Conservation (phyloP, 495 filamentous ascomycete species). For the Aspergillus incahuasiensis region DNA sequence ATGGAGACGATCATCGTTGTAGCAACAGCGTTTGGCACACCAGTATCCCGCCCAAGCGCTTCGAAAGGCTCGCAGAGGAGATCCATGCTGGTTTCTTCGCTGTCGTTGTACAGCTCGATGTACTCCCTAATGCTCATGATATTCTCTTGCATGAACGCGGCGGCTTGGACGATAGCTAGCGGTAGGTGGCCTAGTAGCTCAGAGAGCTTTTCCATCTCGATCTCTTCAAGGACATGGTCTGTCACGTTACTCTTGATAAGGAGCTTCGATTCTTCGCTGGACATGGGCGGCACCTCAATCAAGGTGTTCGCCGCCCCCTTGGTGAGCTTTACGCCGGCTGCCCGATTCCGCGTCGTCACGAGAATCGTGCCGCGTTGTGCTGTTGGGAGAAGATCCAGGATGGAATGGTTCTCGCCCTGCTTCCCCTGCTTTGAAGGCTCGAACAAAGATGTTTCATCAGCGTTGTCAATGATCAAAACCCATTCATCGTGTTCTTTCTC, state of each 20-base stretch:
- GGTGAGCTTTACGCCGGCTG: slow-evolving; percentile 14
- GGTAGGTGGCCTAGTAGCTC: slow-evolving; percentile 22
- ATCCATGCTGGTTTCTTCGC: slow-evolving; percentile 15
- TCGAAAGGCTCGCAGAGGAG: slow-evolving; percentile 20
- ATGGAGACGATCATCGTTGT: slow-evolving; percentile 38
- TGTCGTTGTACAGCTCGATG: slow-evolving; percentile 24
- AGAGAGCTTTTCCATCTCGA: slow-evolving; percentile 14
- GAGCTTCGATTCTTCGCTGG: slow-evolving; percentile 7
- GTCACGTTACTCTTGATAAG: slow-evolving; percentile 5
- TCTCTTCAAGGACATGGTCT: background rate
- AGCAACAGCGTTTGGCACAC: slow-evolving; percentile 26
- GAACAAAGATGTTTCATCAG: slow-evolving; percentile 38
- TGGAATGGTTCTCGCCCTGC: slow-evolving; percentile 2
- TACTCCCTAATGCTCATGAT: slow-evolving; percentile 25
- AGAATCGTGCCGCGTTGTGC: slow-evolving; percentile 19
- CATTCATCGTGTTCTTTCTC: slow-evolving; percentile 31
- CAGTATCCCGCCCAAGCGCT: slow-evolving; percentile 22
- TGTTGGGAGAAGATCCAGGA: slow-evolving; percentile 23
- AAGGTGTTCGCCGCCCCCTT: background rate
- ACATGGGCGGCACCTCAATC: slow-evolving; percentile 11
- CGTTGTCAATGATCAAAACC: slow-evolving; percentile 52
- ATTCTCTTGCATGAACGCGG: slow-evolving; percentile 28
- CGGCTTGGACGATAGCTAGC: slow-evolving; percentile 30
- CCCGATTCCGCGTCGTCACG: slow-evolving; percentile 25
- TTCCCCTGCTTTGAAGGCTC: background rate